A percentile compares a stretch with the other conserved stretches of the same genome.
Evolutionary conservation across 805 yeast genomes (phyloP).

Genomic region (Myxozyma neglecta): DNA sequence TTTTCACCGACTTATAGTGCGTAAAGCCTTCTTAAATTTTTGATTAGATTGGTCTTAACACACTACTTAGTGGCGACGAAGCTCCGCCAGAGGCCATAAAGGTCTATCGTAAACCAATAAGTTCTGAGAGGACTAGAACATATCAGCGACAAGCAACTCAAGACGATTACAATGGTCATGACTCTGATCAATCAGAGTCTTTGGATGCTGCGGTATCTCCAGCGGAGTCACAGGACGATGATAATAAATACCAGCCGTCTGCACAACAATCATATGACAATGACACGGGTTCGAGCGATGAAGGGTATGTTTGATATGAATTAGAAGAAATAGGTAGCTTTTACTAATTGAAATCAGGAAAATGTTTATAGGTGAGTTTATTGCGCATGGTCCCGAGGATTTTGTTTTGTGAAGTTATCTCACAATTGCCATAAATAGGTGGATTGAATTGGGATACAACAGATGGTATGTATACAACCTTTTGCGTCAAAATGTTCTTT

Average conservation of each 20-base stretch:
- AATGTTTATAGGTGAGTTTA: conserved; percentile 33
- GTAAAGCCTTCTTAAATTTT: conserved; percentile 15
- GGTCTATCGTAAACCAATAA: not conserved
- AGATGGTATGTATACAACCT: conserved; percentile 46
- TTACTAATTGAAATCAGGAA: conserved; percentile 22
- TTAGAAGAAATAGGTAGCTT: not conserved
- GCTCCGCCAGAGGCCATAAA: not conserved
- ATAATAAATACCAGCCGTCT: not conserved
- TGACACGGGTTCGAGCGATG: conserved; percentile 20
- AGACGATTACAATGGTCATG: not conserved
- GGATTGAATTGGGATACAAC: conserved; percentile 98
- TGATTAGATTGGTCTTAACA: not conserved
- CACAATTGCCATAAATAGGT: conserved; percentile 63
- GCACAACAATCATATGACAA: not conserved
- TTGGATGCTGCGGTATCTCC: not conserved
- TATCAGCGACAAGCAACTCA: not conserved
- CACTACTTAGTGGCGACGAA: not conserved
- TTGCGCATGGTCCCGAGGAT: not conserved
- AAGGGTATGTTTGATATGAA: conserved; percentile 34
- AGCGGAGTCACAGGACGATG: not conserved
- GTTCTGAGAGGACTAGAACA: not conserved
- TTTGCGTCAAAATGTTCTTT: not conserved
- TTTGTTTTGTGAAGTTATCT: conserved; percentile 34
- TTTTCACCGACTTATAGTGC: conserved; percentile 85
- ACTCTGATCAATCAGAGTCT: not conserved